Evolutionary conservation across 495 filamentous ascomycete genomes (phyloP), one percentile per base, ranked within the genome.

Genomic region (Penicillium diatomitis): DNA sequence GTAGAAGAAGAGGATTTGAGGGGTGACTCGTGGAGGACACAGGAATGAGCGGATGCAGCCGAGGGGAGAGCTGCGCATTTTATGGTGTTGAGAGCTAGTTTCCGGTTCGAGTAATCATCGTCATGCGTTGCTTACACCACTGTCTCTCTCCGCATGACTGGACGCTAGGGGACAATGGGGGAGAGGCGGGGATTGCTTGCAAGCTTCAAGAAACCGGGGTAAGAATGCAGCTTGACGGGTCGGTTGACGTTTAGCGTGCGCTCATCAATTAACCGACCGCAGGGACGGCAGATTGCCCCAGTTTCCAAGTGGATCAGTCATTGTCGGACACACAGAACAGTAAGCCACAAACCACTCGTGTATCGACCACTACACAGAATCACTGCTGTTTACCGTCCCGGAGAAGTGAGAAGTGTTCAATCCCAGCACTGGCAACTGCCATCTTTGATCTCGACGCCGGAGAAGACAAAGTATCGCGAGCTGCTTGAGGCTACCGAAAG

Each of bases 1-100:
- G 48, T 63, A 70, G 32, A 66, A 11, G 41, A 54, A 11, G 6
- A 69, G 44, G 28, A 71, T 32, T 45, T 62, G 60, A 43, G 50
- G 50, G 9, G 63, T 56, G 52, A 69, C 45, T 28, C 65, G 65
- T 20, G 62, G 47, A 53, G 60, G 63, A 46, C 57, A 67, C 41
- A 70, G 45, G 38, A 66, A 42, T 54, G 57, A 61, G 35, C 63
- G 58, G 54, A 63, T 53, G 48, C 45, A 62, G 45, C 59, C 48
- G 53, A 62, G 60, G 60, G 57, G 51, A 46, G 38, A 31, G 41
- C 43, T 32, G 20, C 41, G 50, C 60, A 63, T 63, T 61, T 52
- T 63, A 63, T 49, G 51, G 51, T 47, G n/a, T 41, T 49, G 20
- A 43, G 28, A 52, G 48, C 50, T 53, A 40, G 44, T 47, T 41